Evolutionary conservation across 225 moss, liverwort and hornwort genomes (phyloP), one percentile per base, ranked within the genome.

Genomic region (Marchantia polymorpha): DNA sequence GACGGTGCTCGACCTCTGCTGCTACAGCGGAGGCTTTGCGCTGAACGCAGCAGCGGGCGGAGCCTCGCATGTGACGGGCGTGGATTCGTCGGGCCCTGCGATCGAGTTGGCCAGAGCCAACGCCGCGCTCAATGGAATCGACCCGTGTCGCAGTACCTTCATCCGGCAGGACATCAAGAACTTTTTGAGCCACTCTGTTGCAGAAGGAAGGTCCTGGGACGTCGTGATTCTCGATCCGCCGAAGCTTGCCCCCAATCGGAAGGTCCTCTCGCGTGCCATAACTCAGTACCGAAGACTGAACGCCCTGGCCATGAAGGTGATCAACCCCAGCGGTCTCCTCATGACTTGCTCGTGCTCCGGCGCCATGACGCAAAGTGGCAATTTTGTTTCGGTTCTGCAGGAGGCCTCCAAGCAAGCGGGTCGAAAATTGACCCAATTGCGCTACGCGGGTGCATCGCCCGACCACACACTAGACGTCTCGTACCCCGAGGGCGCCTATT

Each of bases 261-360:
- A 94, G 93, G 92, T 92, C 59, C 86, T 97, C 73, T 88, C 85
- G 68, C 89, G 89, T 31, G 94, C 96, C 6, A 80, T 80, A 39
- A 80, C 88, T 11, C 89, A 87, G 78, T 97, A 97, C 64, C 85
- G 84, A 66, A 87, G 73, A 70, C 77, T 94, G 49, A 94, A 94
- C 69, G 82, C 91, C 3, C 82, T 93, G 86, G 94, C 93, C 23
- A 93, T 97, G 90, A 83, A 83, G 50, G 86, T 92, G 81, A 88
- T 83, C 67, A 94, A 90, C 76, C 90, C 83, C 39, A 86, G 88
- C 77, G 93, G 93, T 73, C 69, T 97, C 66, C 87, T 94, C 29
- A 97, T 97, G 96, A 97, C 94, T 26, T 97, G 93, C 88, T 94
- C 96, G 1, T 97, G 94, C 82, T 97, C 94, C 12, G 92, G 96